Percentiles rank a stretch among this genome's conserved stretches.
Conservation (phyloP, 2,329 filamentous ascomycete genomes). For the Paecilomyces formosus region DNA sequence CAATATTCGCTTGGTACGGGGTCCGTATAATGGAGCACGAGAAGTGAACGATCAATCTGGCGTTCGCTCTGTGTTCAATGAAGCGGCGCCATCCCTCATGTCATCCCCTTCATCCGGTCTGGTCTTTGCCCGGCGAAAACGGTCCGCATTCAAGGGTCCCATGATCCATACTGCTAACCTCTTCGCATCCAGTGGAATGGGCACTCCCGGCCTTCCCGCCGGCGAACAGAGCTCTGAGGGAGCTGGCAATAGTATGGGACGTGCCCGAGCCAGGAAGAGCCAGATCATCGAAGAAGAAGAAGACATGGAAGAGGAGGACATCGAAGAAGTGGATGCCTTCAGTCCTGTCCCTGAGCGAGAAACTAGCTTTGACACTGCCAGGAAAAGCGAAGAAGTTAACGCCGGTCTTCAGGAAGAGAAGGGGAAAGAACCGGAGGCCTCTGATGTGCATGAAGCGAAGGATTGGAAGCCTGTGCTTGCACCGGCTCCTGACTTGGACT, state of each 20-base stretch:
- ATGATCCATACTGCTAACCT: conserved; percentile 33
- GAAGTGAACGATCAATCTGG: conserved; percentile 17
- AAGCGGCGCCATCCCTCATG: conserved; percentile 27
- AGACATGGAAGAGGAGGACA: conserved; percentile 29
- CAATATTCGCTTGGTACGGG: conserved; percentile 76
- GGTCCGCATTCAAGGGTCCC: conserved; percentile 39
- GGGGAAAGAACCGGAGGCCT: conserved; percentile 3
- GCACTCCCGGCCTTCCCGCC: conserved; percentile 21
- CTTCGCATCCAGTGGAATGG: conserved; percentile 23
- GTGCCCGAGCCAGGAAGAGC: conserved; percentile 28
- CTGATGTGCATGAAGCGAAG: neutral
- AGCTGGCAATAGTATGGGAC: conserved; percentile 10
- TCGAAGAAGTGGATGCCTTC: conserved; percentile 36
- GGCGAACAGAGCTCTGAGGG: conserved; percentile 14
- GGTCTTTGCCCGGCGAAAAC: conserved; percentile 40
- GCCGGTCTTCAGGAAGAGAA: conserved; percentile 1
- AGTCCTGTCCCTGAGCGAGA: conserved; percentile 11
- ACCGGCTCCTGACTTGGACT: conserved; percentile 23
- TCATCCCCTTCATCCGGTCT: conserved; percentile 35
- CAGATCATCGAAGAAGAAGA: conserved; percentile 40
- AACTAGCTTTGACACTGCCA: neutral
- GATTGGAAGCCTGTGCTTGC: conserved; percentile 20
- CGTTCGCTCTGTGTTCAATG: conserved; percentile 29
- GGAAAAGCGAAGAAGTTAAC: neutral
- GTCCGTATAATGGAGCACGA: conserved; percentile 18